Base-by-base conservation (phyloP, 2,329 filamentous ascomycete genomes). In the Proliferodiscus dingleyae region DNA sequence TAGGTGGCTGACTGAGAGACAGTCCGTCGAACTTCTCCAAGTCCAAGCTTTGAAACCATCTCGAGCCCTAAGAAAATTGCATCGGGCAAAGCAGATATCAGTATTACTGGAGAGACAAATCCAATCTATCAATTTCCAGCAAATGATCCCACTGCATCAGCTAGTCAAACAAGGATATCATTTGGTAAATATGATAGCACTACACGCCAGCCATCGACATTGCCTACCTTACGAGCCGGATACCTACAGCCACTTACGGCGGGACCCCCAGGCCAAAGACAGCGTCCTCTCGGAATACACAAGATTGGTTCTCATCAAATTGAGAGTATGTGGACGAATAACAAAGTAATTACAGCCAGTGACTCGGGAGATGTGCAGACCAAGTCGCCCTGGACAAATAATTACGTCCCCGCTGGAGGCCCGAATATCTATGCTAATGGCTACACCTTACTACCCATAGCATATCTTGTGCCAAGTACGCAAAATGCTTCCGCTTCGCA, bases 241-340 rank as follows among this genome's bases (percentile, higher is more conserved):
- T 61, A 59, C 26, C 61, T 60, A 39, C 57, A 58, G 22, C 62
- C 63, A 23, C 54, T 65, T 6, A 64, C 60, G n/a, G 63, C 63
- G 19, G 63, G 63, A 18, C 63, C 63, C 39, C 63, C 63, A 34
- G 59, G 63, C 21, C 59, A 62, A 33, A 55, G 63, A 22, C 51
- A 59, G 36, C 49, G 37, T 22, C 45, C 43, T 8, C 36, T 24
- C 10, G 37, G 41, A 15, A 29, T 33, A 11, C 52, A 40, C 38
- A 56, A 32, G 37, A 15, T 37, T 28, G 41, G 42, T 23, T 37
- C 32, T 29, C 39, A 22, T 15, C 24, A 37, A 32, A 43, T 38
- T 13, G 45, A 57, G 4, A 43, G 37, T 18, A 24, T 45, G 6
- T 53, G 47, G 46, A 24, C 21, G 7, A 13, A 38, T 21, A 21